Evolutionary conservation across 768 basidiomycete species (phyloP).

Genomic region (Termitomyces sp.): DNA sequence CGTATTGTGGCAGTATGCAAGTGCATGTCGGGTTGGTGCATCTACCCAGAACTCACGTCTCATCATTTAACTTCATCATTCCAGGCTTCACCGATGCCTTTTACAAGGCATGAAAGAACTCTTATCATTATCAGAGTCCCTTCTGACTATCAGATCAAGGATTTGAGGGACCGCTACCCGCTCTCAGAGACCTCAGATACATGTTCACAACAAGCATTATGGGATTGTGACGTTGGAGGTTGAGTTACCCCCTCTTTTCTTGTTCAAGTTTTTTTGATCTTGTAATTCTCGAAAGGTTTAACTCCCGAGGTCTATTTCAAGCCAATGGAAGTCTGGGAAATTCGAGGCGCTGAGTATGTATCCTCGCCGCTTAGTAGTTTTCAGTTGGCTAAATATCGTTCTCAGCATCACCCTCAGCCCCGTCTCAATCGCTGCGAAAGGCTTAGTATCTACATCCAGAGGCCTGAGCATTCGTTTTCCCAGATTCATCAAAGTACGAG

Average conservation of each 20-base stretch:
- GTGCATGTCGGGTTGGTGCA: slow-evolving; percentile 72
- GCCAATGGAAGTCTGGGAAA: slow-evolving; percentile 85
- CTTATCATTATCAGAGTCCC: slow-evolving; percentile 5
- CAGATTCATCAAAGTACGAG: slow-evolving; percentile 67
- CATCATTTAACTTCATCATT: slow-evolving; percentile 1
- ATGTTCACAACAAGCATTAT: slow-evolving; percentile 46
- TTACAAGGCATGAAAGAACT: slow-evolving; percentile 48
- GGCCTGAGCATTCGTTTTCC: slow-evolving; percentile 88
- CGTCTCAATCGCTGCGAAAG: slow-evolving; percentile 73
- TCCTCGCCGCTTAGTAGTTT: not conserved
- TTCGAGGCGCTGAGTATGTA: slow-evolving; percentile 69
- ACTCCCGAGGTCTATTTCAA: slow-evolving; percentile 65
- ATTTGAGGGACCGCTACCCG: slow-evolving; percentile 60
- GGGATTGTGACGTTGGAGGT: slow-evolving; percentile 68
- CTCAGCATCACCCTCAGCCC: slow-evolving; percentile 78
- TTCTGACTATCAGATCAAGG: slow-evolving; percentile 36
- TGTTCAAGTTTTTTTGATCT: not conserved
- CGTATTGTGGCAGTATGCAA: slow-evolving; percentile 78
- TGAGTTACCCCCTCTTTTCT: slow-evolving; percentile 13
- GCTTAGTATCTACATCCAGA: slow-evolving; percentile 42
- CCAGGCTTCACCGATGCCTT: slow-evolving; percentile 81
- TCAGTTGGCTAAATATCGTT: not conserved
- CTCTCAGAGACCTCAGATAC: slow-evolving; percentile 40
- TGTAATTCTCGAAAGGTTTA: slow-evolving; percentile 36
- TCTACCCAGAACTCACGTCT: not conserved